These are phyloP conservation scores for Suillus hirtellus DNA, from an alignment of 768 basidiomycete species.

Conservation along the genomic window DNA sequence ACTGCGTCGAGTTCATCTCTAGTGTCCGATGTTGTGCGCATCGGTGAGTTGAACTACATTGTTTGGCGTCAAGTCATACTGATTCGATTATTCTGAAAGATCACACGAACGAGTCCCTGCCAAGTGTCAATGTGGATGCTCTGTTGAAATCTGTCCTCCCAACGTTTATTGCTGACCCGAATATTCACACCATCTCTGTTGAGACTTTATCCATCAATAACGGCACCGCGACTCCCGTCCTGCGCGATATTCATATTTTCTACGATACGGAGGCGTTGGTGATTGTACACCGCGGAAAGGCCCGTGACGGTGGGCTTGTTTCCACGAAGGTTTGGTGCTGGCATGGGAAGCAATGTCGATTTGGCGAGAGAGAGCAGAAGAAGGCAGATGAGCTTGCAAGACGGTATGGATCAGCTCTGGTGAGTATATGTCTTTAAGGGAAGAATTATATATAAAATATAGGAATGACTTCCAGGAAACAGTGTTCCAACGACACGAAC, in stretches of 20 bases:
- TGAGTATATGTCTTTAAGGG: conserved; percentile 33
- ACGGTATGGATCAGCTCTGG: conserved; percentile 67
- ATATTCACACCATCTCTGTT: conserved; percentile 63
- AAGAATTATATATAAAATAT: not conserved
- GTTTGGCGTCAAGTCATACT: not conserved
- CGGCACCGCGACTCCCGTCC: conserved; percentile 46
- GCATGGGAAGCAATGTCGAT: conserved; percentile 56
- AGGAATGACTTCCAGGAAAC: conserved; percentile 25
- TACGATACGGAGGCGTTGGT: conserved; percentile 74
- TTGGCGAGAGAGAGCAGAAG: conserved; percentile 60
- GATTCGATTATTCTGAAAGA: conserved; percentile 29
- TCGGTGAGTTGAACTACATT: conserved; percentile 30
- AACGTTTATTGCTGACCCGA: conserved; percentile 30
- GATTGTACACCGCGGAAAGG: conserved; percentile 70
- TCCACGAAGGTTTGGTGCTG: conserved; percentile 76
- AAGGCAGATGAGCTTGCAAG: conserved; percentile 72
- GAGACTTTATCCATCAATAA: conserved; percentile 66
- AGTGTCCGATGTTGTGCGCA: conserved; percentile 27
- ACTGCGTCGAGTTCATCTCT: not conserved
- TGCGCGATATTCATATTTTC: conserved; percentile 53
- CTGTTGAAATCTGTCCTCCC: conserved; percentile 39
- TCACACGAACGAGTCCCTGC: conserved; percentile 44
- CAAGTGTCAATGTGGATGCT: conserved; percentile 47
- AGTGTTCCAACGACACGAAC: conserved; percentile 64
- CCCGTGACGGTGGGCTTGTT: conserved; percentile 62